Conservation (phyloP, 495 filamentous ascomycete species). For the Rhypophila decipiens region DNA sequence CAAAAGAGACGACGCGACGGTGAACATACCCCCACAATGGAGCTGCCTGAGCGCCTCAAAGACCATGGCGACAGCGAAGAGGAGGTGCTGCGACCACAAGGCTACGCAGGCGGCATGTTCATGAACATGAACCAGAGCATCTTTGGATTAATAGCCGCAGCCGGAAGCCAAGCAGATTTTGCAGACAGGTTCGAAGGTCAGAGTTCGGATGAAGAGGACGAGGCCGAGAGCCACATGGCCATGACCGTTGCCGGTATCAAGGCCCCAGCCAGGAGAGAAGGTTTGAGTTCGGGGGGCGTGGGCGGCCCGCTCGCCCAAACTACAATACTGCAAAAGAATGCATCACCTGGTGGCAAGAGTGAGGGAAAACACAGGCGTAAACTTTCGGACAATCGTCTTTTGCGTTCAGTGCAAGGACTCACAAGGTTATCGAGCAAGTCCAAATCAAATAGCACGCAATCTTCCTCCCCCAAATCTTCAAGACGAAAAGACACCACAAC, state of each 20-base stretch:
- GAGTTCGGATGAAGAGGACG: constrained; percentile 66
- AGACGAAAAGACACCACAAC: constrained; percentile 2
- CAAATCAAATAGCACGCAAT: constrained; percentile 32
- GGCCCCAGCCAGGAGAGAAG: constrained; percentile 10
- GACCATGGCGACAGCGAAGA: constrained; percentile 60
- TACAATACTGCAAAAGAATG: constrained; percentile 23
- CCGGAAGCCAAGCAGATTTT: constrained; percentile 73
- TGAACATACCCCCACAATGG: constrained; percentile 55
- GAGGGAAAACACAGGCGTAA: constrained; percentile 45
- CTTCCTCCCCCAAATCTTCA: constrained; percentile 18
- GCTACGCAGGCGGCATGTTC: constrained; percentile 39
- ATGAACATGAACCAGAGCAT: constrained; percentile 90
- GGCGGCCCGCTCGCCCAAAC: constrained; percentile 30
- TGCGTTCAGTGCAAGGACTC: constrained; percentile 53
- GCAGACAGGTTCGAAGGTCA: constrained; percentile 73
- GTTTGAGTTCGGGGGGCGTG: not conserved
- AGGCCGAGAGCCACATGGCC: constrained; percentile 23
- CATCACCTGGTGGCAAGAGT: constrained; percentile 14
- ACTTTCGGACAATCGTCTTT: constrained; percentile 54
- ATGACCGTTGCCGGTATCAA: constrained; percentile 21
- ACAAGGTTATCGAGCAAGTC: constrained; percentile 29
- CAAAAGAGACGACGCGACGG: constrained; percentile 51
- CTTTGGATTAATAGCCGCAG: constrained; percentile 90
- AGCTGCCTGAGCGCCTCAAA: constrained; percentile 70
- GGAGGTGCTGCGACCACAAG: constrained; percentile 64